Conservation (phyloP, 1,139 yeast species). For the Wickerhamomyces sp. region DNA sequence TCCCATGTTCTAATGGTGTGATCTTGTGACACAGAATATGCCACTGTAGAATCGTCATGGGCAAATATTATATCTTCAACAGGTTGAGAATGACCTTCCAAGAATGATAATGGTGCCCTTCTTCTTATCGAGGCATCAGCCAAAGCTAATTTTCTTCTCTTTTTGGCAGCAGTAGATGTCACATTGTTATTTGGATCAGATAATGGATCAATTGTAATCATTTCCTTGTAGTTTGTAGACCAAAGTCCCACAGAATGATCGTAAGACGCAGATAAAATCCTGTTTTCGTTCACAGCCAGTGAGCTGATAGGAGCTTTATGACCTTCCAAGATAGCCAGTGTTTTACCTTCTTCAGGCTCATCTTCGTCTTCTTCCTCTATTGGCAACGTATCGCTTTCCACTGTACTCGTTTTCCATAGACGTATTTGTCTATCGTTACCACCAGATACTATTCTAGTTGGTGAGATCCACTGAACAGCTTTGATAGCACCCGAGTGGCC, state of each 20-base stretch:
- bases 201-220: conserved; percentile 68
- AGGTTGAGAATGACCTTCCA: conserved; percentile 80
- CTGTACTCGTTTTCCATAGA: conserved; percentile 70
- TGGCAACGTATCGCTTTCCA: conserved; percentile 27
- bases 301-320: conserved; percentile 84
- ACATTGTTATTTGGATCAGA: conserved; percentile 40
- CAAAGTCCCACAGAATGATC: conserved; percentile 82
- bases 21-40: conserved; percentile 92
- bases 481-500: conserved; percentile 90
- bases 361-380: conserved; percentile 42
- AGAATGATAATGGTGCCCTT: conserved; percentile 71
- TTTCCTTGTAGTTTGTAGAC: conserved; percentile 83
- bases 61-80: conserved; percentile 85
- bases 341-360: conserved; percentile 65
- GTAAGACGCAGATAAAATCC: conserved; percentile 80
- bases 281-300: conserved; percentile 52
- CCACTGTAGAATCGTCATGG: conserved; percentile 67
- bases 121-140: conserved; percentile 75
- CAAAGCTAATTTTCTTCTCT: conserved; percentile 78
- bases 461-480: conserved; percentile 73
- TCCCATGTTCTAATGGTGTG: conserved; percentile 97
- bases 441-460: conserved; percentile 73
- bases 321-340: conserved; percentile 80
- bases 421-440: conserved; percentile 89
- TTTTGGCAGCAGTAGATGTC: conserved; percentile 77